A percentile compares a stretch with the other conserved stretches of the same genome.
These are phyloP conservation scores for Vaucheria bursata DNA, from an alignment of 352 stramenopile species.

Conservation along the genomic window DNA sequence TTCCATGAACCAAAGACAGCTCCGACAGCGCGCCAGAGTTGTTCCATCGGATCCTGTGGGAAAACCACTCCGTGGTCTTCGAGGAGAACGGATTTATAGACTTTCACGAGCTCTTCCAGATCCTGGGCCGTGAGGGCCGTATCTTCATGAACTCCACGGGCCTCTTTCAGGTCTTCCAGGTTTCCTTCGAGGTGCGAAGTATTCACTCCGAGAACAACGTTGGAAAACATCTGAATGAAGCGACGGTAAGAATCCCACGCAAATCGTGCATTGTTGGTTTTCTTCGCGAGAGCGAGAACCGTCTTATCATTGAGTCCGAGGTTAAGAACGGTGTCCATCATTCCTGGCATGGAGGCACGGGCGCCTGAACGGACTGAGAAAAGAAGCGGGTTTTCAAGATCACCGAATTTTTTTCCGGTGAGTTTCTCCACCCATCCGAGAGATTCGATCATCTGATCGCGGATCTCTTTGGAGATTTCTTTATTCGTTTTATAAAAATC, in stretches of 20 bases:
- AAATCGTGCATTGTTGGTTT: slow-evolving; percentile 56
- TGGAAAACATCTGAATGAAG: slow-evolving; percentile 62
- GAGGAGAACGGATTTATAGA: too few relatives aligned
- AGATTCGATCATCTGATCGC: too few relatives aligned
- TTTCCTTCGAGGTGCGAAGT: slow-evolving; percentile 58
- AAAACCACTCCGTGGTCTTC: too few relatives aligned
- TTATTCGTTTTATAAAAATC: too few relatives aligned
- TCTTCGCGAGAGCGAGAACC: slow-evolving; percentile 55
- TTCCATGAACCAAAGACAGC: slow-evolving; percentile 65
- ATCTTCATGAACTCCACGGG: not conserved
- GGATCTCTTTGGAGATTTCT: too few relatives aligned
- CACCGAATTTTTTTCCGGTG: slow-evolving; percentile 59
- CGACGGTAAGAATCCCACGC: slow-evolving; percentile 61
- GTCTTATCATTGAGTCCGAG: slow-evolving; percentile 63
- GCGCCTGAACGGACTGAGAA: slow-evolving; percentile 62
- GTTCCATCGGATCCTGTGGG: slow-evolving; percentile 45
- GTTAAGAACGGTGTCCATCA: slow-evolving; percentile 73
- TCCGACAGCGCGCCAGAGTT: slow-evolving; percentile 55
- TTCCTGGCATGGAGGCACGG: slow-evolving; percentile 61
- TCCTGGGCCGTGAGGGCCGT: too few relatives aligned
- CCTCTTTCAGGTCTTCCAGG: not conserved
- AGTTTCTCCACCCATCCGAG: slow-evolving; percentile 57
- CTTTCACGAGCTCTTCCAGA: too few relatives aligned
- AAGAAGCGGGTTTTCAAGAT: slow-evolving; percentile 57
- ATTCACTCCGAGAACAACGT: slow-evolving; percentile 59